phyloP scores from a whole-genome alignment of 1,139 yeast genomes.

The Pichia norvegensis region DNA sequence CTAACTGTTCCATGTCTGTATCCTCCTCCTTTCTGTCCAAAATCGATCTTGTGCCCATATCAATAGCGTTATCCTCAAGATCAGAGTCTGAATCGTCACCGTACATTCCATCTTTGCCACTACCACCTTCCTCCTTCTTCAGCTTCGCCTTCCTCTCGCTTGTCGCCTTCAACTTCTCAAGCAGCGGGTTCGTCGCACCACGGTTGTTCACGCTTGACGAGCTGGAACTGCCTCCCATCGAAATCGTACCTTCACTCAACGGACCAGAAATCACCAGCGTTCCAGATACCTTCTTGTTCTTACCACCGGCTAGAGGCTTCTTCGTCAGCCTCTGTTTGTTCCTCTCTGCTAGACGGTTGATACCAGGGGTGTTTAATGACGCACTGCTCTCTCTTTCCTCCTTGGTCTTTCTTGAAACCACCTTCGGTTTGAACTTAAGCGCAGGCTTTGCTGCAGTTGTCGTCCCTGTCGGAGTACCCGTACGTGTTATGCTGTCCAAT shows the following conservation, averaged over 20 bases:
- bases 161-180: constrained; percentile 27
- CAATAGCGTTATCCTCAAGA: constrained; percentile 12
- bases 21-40: constrained; percentile 27
- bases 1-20: constrained; percentile 40
- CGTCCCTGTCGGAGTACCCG: constrained; percentile 12
- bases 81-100: constrained; percentile 22
- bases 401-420: constrained; percentile 70
- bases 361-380: constrained; percentile 35
- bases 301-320: neutral
- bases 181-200: constrained; percentile 30
- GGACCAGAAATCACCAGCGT: constrained; percentile 70
- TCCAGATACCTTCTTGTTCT: constrained; percentile 40
- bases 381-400: constrained; percentile 78
- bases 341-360: constrained; percentile 19
- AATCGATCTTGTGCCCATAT: constrained; percentile 8
- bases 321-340: constrained; percentile 3
- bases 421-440: constrained; percentile 72
- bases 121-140: constrained; percentile 5
- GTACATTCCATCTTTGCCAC: constrained; percentile 9
- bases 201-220: constrained; percentile 4
- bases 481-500: constrained; percentile 33
- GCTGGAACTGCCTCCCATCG: constrained; percentile 27
- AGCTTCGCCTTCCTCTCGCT: constrained; percentile 1
- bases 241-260: constrained; percentile 56
- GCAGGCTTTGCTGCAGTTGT: constrained; percentile 32